Conservation (phyloP, 2,329 filamentous ascomycete genomes). For the Tolypocladium amazonense region DNA sequence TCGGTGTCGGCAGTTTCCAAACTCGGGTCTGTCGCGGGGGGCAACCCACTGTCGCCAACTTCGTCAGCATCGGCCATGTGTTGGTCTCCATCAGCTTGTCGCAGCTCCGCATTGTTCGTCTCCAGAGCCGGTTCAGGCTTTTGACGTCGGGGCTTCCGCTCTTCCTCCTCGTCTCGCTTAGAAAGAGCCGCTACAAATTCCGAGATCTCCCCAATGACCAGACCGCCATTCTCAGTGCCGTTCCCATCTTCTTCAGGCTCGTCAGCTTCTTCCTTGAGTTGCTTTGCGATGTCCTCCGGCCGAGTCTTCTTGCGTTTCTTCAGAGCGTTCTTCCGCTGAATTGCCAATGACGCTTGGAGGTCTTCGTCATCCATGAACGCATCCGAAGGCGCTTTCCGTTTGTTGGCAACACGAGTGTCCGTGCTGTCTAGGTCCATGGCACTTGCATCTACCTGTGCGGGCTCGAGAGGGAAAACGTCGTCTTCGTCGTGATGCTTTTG, state of each 20-base stretch:
- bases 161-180: slow-evolving; percentile 48
- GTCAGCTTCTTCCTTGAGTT: slow-evolving; percentile 57
- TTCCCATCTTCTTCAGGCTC: slow-evolving; percentile 37
- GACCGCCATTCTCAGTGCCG: slow-evolving; percentile 37
- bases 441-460: slow-evolving; percentile 27
- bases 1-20: slow-evolving; percentile 22
- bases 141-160: slow-evolving; percentile 39
- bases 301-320: slow-evolving; percentile 86
- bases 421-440: slow-evolving; percentile 69
- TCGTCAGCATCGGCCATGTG: slow-evolving; percentile 18
- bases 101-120: not conserved
- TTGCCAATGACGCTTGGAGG: slow-evolving; percentile 72
- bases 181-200: slow-evolving; percentile 86
- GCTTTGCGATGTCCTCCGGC: slow-evolving; percentile 77
- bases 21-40: slow-evolving; percentile 1
- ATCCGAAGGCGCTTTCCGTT: slow-evolving; percentile 53
- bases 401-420: slow-evolving; percentile 39
- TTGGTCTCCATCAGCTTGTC: slow-evolving; percentile 11
- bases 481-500: slow-evolving; percentile 58
- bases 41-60: slow-evolving; percentile 19
- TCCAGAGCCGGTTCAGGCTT: slow-evolving; percentile 2
- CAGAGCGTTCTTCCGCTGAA: slow-evolving; percentile 71
- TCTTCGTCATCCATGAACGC: slow-evolving; percentile 86
- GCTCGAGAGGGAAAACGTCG: slow-evolving; percentile 39
- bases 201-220: slow-evolving; percentile 92